Evolutionary conservation across 495 filamentous ascomycete genomes (phyloP), one percentile per base, ranked within the genome.

Genomic region (Neurospora sublineolata): DNA sequence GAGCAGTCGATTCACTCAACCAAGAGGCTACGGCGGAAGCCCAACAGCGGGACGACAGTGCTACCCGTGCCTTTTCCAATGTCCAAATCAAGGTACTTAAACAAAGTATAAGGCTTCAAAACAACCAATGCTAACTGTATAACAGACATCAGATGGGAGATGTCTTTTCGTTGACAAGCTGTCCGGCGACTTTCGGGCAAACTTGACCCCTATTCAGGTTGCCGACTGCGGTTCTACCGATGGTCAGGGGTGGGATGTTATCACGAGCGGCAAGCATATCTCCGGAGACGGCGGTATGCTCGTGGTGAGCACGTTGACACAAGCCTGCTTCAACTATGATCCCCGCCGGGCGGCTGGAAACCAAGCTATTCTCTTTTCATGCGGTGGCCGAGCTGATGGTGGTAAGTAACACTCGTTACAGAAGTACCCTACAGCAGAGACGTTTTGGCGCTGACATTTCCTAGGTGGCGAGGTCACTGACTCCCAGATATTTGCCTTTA

Each of bases 321-420:
- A 87, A 73, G 86, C 86, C 46, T 88, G 86, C 70, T 77, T 86
- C 72, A 87, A 86, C 80, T 86, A 87, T 67, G 85, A 88, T 72
- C 79, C 79, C 1, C 80, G 84, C 20, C 80, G 84, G n/a, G 75
- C 77, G 1, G 76, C 75, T 38, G 84, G 83, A 16, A 84, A 84
- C 69, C 83, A 85, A 76, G 83, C 83, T 30, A 36, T 83, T n/a
- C 74, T 86, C 68, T 88, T 87, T 71, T 85, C 84, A 18, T 88
- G 86, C 69, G 86, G 86, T 46, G 86, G 86, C 2, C 78, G 85
- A n/a, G 86, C 85, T 16, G 86, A 86, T 70, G 86, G 86, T 64
- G 78, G 81, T 78, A 71, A 64, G 77, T 44, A 30, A 11, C 14
- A 52, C 20, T 46, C 41, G n/a, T 18, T 5, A 3, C 41, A 8